These are phyloP conservation scores for Dioscorea dumetorum DNA, from an alignment of 106 monocot species.

Conservation along the genomic window DNA sequence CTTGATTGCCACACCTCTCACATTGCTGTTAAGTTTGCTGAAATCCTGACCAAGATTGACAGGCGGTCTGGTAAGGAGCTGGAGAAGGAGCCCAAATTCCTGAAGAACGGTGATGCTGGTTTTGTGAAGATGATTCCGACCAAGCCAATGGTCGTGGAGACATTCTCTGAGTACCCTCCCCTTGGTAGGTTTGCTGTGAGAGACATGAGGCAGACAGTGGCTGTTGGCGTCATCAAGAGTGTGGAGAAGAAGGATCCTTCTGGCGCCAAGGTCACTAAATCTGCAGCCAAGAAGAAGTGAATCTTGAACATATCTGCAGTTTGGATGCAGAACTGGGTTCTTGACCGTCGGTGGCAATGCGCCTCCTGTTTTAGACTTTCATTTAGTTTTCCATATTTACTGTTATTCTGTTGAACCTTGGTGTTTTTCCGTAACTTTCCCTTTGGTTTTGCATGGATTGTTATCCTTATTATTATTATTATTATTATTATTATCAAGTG, in stretches of 20 bases:
- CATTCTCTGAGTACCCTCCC: constrained; percentile 24
- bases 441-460: no score
- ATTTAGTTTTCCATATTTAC: no score
- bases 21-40: constrained; percentile 22
- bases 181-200: constrained; percentile 25
- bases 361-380: no score
- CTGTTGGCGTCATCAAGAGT: constrained; percentile 21
- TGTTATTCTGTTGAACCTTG: no score
- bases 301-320: no score
- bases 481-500: no score
- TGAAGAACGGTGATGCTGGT: constrained; percentile 25
- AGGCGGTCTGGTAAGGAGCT: constrained; percentile 23
- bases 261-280: constrained; percentile 24
- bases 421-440: no score
- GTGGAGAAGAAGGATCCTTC: constrained; percentile 22
- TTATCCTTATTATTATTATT: no score
- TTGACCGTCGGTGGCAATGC: no score
- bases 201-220: constrained; percentile 26
- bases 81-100: constrained; percentile 24
- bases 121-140: constrained; percentile 25
- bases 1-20: constrained; percentile 23
- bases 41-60: constrained; percentile 23
- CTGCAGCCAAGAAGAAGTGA: constrained; percentile 26
- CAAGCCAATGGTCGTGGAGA: constrained; percentile 25
- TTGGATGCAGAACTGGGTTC: no score